Base-by-base conservation (phyloP, 257 asterid species). In the Solanum sitiens region DNA sequence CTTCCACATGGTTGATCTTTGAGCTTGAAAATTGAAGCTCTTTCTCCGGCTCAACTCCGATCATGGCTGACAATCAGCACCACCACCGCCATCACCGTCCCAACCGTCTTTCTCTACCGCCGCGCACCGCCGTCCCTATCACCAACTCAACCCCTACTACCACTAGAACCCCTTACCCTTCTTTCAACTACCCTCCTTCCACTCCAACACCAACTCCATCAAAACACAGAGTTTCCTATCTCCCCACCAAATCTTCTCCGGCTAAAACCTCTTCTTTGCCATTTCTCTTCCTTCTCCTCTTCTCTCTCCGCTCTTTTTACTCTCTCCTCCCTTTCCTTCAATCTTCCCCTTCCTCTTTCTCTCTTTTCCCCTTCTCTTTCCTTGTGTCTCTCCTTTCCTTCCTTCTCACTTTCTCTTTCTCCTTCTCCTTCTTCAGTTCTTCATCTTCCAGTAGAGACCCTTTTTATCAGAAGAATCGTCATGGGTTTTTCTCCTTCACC, bases 201-300 rank as follows among this genome's bases (percentile, higher is more conserved):
- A 96, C 98, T 72, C 99, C 99, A 23, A 91, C 94, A 15, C 93
- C 98, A 10, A 94, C 99, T 23, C 98, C 99, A 7, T 94, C 99
- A 88, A 96, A 96, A 86, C 92, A 90, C 89, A 94, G 98, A 63
- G 87, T 89, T 27, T 77, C 85, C 82, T 88, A 83, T 70, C 27
- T 45, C 84, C 33, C 89, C 89, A 74, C 92, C 92, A 90, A 86
- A 85, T 86, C 87, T 68, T 85, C 44, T 32, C 37, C 90, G 73
- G 63, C 90, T 77, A 88, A 63, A 30, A 88, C 92, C 16, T 88
- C 90, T 11, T 93, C 97, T 50, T 87, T 92, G 84, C 92, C 96
- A 25, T 90, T 88, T 91, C 93, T 93, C 72, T 92, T 97, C 53
- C 89, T 93, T 83, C 92, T 95, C 12, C 97, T 95, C 79, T 94